These are phyloP conservation scores for Caryopteris hybrid DNA, from an alignment of 305 asterid genomes.

Conservation along the genomic window DNA sequence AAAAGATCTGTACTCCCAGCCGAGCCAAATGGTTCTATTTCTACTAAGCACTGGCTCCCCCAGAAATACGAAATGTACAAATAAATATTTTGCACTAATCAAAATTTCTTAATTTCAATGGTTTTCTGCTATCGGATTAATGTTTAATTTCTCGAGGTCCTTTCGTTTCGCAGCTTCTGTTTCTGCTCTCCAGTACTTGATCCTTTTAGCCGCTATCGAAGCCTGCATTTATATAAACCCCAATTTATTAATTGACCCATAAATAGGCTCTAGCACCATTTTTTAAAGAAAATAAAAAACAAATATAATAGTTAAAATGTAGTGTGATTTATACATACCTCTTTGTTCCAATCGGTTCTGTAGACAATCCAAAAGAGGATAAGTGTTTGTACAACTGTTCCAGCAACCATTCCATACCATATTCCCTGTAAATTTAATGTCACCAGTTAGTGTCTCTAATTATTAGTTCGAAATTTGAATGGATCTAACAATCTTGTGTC, in stretches of 20 bases:
- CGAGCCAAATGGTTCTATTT: too few species aligned
- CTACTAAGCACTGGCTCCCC: too few species aligned
- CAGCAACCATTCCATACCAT: conserved; percentile 64
- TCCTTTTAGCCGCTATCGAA: conserved; percentile 47
- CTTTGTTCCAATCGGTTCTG: conserved; percentile 61
- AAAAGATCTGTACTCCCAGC: too few species aligned
- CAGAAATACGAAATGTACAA: too few species aligned
- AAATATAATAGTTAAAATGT: background rate
- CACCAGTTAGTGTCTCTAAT: too few species aligned
- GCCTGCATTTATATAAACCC: conserved; percentile 31
- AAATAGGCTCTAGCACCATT: background rate
- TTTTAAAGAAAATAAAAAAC: too few species aligned
- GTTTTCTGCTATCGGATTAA: background rate
- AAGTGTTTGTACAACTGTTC: conserved; percentile 50
- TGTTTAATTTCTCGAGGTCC: background rate
- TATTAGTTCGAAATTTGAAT: background rate
- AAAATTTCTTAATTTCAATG: too few species aligned
- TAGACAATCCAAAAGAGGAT: conserved; percentile 42
- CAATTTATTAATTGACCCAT: background rate
- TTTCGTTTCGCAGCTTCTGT: background rate
- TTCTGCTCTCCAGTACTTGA: conserved; percentile 52
- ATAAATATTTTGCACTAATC: too few species aligned
- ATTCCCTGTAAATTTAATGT: conserved; percentile 29
- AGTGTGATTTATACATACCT: conserved; percentile 28
- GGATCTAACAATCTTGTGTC: too few species aligned